A percentile compares a stretch with the other conserved stretches of the same genome.
phyloP scores from a whole-genome alignment of 148 eudicot genomes.

The Camellia sinensis region DNA sequence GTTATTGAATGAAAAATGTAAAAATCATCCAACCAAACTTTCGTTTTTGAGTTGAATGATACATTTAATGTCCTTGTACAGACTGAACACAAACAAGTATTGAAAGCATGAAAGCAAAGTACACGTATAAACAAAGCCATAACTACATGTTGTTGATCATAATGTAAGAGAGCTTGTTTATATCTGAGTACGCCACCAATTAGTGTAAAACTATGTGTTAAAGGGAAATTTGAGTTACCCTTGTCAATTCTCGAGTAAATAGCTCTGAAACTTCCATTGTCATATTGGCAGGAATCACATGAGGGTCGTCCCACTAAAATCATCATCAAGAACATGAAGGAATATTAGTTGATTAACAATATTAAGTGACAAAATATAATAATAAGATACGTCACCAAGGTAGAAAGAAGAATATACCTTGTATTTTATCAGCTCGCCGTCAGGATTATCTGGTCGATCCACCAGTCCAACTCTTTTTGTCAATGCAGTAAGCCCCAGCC shows the following conservation, averaged over 20 bases:
- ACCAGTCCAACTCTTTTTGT: conserved; percentile 58
- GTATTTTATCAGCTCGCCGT: conserved; percentile 67
- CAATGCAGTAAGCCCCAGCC: conserved; percentile 70
- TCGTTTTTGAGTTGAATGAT: background rate
- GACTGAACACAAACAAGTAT: background rate
- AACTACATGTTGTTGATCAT: background rate
- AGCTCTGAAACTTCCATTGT: conserved; percentile 85
- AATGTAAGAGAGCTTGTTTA: background rate
- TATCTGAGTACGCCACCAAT: background rate
- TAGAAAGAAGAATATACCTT: conserved; percentile 40
- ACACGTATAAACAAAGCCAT: background rate
- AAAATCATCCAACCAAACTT: background rate
- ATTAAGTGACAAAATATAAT: background rate
- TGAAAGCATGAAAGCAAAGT: background rate
- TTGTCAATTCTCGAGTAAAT: conserved; percentile 77
- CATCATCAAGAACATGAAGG: conserved; percentile 14
- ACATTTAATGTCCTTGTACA: background rate
- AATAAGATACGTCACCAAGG: background rate
- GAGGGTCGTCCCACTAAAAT: conserved; percentile 90
- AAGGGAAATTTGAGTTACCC: conserved; percentile 50
- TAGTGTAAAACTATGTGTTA: background rate
- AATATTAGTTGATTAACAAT: conserved; percentile 15
- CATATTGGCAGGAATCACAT: conserved; percentile 71
- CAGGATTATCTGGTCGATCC: conserved; percentile 65
- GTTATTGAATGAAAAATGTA: background rate